phyloP scores from a whole-genome alignment of 768 basidiomycete species.

The Coprinopsis sp. region DNA sequence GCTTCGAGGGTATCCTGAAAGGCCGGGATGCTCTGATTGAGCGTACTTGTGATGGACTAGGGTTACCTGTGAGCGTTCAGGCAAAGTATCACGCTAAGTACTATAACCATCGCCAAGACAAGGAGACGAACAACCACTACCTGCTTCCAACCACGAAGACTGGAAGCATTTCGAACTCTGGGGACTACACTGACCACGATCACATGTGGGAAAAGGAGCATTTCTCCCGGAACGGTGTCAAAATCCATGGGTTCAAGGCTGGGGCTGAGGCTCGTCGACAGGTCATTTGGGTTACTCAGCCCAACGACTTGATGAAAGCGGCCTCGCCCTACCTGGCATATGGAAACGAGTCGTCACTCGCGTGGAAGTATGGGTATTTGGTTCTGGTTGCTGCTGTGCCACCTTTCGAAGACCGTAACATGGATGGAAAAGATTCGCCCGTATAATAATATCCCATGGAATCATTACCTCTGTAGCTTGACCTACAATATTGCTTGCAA shows the following conservation, averaged over 20 bases:
- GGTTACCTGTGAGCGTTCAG: conserved; percentile 16
- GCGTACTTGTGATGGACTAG: conserved; percentile 15
- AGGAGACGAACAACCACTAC: too few relatives aligned
- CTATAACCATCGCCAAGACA: too few relatives aligned
- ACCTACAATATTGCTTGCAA: background rate
- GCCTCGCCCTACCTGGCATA: background rate
- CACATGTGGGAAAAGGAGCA: background rate
- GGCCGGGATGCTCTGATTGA: conserved; percentile 24
- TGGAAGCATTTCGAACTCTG: too few relatives aligned
- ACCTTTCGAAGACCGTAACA: background rate
- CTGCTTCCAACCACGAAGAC: too few relatives aligned
- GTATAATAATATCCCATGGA: background rate
- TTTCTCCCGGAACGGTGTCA: background rate
- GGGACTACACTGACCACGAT: too few relatives aligned
- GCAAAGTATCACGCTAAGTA: conserved; percentile 15
- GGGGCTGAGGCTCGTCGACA: background rate
- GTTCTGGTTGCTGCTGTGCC: conserved; percentile 1
- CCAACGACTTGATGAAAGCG: background rate
- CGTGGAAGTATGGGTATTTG: background rate
- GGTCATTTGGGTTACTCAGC: conserved; percentile 2
- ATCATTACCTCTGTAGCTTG: background rate
- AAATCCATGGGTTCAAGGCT: background rate
- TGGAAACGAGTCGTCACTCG: conserved; percentile 3
- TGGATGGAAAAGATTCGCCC: background rate
- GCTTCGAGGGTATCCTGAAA: conserved; percentile 21